These are phyloP conservation scores for Solanum pennellii DNA, from an alignment of 257 asterid species.

Conservation along the genomic window DNA sequence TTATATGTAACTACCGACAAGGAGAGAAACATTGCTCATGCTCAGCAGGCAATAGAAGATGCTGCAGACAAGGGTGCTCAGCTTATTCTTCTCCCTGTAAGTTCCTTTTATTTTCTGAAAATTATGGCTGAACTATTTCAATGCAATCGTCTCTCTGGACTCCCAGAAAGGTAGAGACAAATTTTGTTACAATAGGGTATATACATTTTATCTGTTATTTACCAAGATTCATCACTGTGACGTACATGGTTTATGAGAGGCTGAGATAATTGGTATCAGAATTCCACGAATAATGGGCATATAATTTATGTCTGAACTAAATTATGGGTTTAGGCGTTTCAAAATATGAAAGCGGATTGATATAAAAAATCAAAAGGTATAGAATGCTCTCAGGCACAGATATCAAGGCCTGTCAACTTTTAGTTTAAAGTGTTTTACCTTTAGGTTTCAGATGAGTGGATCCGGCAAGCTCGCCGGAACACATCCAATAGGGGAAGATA, in stretches of 20 bases:
- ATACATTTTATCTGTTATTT: background rate
- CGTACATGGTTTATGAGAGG: background rate
- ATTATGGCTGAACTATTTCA: background rate
- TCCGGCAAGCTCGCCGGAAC: too few species aligned
- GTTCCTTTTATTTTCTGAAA: constrained; percentile 1
- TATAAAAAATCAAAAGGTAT: too few species aligned
- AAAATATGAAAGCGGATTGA: background rate
- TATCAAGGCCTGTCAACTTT: too few species aligned
- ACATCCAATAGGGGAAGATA: too few species aligned
- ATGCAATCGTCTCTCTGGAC: background rate
- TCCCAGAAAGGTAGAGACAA: background rate
- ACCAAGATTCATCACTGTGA: background rate
- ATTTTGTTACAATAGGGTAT: background rate
- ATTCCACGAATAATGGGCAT: background rate
- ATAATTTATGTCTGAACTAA: background rate
- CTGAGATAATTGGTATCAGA: background rate
- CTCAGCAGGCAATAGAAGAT: constrained; percentile 46
- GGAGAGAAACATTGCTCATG: constrained; percentile 55
- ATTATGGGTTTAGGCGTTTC: background rate
- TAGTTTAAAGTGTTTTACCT: too few species aligned
- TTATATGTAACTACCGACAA: constrained; percentile 56
- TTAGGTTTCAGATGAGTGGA: too few species aligned
- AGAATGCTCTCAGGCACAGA: too few species aligned
- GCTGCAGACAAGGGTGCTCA: constrained; percentile 70
- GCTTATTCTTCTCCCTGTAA: constrained; percentile 76